Conservation (phyloP, 768 basidiomycete species). For the Russula dissimulans region DNA sequence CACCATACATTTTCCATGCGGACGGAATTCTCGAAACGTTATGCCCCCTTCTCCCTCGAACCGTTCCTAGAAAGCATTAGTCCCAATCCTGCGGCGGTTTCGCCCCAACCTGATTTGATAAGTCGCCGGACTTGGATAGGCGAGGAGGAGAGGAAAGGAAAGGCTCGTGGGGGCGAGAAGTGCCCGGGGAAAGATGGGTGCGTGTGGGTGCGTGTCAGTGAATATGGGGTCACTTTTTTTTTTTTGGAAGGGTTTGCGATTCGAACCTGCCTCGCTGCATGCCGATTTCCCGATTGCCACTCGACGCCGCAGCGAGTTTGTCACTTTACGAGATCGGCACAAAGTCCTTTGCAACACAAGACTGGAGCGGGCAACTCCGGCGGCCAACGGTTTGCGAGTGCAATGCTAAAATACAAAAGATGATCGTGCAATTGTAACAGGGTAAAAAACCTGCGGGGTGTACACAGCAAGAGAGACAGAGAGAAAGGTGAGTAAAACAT, state of each 20-base stretch:
- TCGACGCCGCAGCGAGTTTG: neutral
- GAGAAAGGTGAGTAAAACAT: neutral
- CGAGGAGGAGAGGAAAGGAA: neutral
- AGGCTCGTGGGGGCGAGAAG: neutral
- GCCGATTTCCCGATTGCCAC: neutral
- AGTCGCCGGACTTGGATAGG: neutral
- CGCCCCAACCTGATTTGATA: neutral
- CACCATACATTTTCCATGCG: conserved; percentile 13
- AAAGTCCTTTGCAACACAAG: neutral
- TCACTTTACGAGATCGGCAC: neutral
- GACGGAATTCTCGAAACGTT: neutral
- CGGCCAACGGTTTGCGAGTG: neutral
- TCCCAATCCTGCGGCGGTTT: neutral
- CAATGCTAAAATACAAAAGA: conserved; percentile 7
- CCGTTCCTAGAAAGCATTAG: conserved; percentile 6
- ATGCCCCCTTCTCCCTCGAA: neutral
- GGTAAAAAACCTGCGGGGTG: neutral
- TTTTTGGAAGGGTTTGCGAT: neutral
- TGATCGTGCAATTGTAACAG: conserved; percentile 7
- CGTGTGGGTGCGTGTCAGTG: neutral
- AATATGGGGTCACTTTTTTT: neutral
- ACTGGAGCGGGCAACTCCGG: neutral
- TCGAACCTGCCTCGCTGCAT: neutral
- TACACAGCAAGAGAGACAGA: conserved; percentile 5
- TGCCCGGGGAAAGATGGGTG: neutral